Base-by-base conservation (phyloP, 78 protist species). In the Dictyostelium capitatum region DNA sequence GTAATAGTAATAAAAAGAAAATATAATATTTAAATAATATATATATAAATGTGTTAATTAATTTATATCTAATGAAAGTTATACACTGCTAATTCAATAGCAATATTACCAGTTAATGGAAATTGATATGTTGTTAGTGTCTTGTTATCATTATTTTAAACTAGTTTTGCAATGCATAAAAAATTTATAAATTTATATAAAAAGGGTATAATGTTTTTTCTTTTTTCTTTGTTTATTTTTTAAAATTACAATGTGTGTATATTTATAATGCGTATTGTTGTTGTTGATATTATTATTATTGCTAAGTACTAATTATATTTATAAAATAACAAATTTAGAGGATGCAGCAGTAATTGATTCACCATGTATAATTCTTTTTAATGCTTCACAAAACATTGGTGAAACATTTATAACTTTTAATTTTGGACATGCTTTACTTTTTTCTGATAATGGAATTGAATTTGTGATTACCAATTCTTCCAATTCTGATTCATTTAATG, bases 331-430 rank as follows among this genome's bases (percentile, higher is more conserved):
- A 64, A 77, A 87, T 77, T 87, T 87, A 6, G 83, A 77, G 15
- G 93, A 87, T 20, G 50, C 46, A 23, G 93, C 67, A 12, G 93
- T 87, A 8, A 87, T 47, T 28, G 80, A 64, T 65, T 87, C 93
- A n/a, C 97, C 97, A 51, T 97, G 95, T 64, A 95, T 96, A 28
- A 97, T 97, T 32, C 98, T 73, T 25, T 96, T 75, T n/a, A 97
- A 93, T 8, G 98, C 97, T 89, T 97, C 98, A 46, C 96, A 89
- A 48, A 97, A 72, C 95, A 95, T 91, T 69, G 97, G 96, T 1
- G 97, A 91, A 7, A 95, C 89, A 79, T 97, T 97, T 47, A 97
- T 94, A 59, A 87, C 80, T n/a, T 93, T 87, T 50, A 93, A 48
- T 47, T 87, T 87, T 50, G 83, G 77, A 46, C 91, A 83, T 67